Evolutionary conservation across 306 rosid species (phyloP).

Genomic region (Pyrus betulifolia): DNA sequence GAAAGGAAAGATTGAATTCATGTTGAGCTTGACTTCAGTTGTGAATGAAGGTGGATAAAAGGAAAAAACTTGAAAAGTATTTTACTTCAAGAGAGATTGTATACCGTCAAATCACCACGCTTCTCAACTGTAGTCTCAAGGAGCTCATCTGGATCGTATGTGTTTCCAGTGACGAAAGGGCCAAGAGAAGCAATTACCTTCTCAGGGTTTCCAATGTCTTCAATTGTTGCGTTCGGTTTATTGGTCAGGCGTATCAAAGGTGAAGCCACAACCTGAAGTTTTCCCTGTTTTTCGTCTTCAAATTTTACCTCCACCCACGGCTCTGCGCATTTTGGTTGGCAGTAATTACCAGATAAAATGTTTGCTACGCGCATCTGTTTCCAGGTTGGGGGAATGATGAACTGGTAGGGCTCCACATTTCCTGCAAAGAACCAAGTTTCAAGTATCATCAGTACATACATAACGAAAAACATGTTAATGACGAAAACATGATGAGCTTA

Average conservation of each 20-base stretch:
- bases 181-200: constrained; percentile 94
- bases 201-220: constrained; percentile 88
- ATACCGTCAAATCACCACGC: constrained; percentile 72
- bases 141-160: constrained; percentile 84
- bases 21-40: neutral
- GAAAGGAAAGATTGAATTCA: neutral
- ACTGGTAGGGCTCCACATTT: constrained; percentile 94
- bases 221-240: constrained; percentile 83
- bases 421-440: constrained; percentile 79
- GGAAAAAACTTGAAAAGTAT: neutral
- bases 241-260: constrained; percentile 89
- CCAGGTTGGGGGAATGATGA: constrained; percentile 87
- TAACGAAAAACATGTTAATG: neutral
- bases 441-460: constrained; percentile 42
- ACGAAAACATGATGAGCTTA: neutral
- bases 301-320: constrained; percentile 98
- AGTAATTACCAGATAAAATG: constrained; percentile 95
- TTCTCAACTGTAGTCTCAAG: constrained; percentile 71
- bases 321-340: constrained; percentile 98
- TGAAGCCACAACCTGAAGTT: constrained; percentile 84
- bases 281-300: constrained; percentile 90
- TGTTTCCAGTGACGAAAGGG: constrained; percentile 82
- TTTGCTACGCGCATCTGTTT: constrained; percentile 81
- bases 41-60: neutral
- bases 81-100: neutral